Percentiles rank a stretch among this genome's conserved stretches.
These are phyloP conservation scores for Ophiostoma quercus DNA, from an alignment of 2,329 filamentous ascomycete genomes.

Conservation along the genomic window DNA sequence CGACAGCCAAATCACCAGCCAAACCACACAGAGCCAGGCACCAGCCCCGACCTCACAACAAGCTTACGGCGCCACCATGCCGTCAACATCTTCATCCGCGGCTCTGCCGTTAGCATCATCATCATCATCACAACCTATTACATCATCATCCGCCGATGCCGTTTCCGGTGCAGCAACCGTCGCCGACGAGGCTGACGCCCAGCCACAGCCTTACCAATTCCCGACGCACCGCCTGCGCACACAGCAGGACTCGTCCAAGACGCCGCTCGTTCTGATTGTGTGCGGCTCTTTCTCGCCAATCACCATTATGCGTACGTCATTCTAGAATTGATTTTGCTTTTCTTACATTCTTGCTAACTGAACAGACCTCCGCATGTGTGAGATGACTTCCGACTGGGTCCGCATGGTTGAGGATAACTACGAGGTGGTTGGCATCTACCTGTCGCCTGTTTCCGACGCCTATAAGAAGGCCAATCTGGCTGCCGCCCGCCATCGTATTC, in stretches of 20 bases:
- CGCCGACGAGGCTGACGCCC: slow-evolving; percentile 1
- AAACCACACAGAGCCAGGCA: background rate
- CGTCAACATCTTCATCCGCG: background rate
- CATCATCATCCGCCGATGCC: slow-evolving; percentile 6
- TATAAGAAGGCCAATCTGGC: slow-evolving; percentile 78
- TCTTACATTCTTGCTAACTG: slow-evolving; percentile 18
- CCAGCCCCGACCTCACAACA: background rate
- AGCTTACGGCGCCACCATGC: background rate
- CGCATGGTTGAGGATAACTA: slow-evolving; percentile 46
- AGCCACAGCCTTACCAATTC: slow-evolving; percentile 23
- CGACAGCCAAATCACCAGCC: background rate
- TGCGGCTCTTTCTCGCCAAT: slow-evolving; percentile 36
- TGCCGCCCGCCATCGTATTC: slow-evolving; percentile 41
- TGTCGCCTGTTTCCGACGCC: slow-evolving; percentile 60
- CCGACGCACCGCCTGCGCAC: slow-evolving; percentile 26
- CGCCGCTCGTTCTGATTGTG: slow-evolving; percentile 36
- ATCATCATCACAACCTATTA: background rate
- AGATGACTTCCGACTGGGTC: slow-evolving; percentile 38
- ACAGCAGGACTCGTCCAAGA: slow-evolving; percentile 28
- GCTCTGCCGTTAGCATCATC: background rate
- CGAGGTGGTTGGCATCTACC: slow-evolving; percentile 80
- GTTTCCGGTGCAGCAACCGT: background rate
- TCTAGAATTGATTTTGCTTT: no score
- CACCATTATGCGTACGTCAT: slow-evolving; percentile 29
- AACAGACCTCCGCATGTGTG: slow-evolving; percentile 37